Base-by-base conservation (phyloP, 768 basidiomycete species). In the Pholiota conissans region DNA sequence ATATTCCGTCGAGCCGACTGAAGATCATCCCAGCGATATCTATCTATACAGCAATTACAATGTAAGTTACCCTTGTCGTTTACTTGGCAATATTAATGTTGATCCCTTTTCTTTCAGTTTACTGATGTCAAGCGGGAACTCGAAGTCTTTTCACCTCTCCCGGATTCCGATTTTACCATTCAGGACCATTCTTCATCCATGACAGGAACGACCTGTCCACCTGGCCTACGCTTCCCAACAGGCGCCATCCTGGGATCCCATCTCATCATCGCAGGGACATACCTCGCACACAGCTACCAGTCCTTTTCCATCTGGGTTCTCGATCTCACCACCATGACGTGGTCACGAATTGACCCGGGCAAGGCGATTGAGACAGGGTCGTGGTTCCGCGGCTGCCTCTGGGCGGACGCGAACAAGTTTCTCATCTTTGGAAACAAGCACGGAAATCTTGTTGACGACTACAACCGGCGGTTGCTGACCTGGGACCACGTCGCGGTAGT, bases 231-330 rank as follows among this genome's bases (percentile, higher is more conserved):
- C 8, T 99, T 99, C 76, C 96, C 96, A 5, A 91, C 94, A 0
- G 96, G 95, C 18, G 93, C 93, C 29, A 87, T 98, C 59, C 76
- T 97, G 6, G 97, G 95, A 28, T 86, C 86, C 29, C 87, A 94
- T 70, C 84, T 99, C 69, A 90, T 99, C 71, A 88, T 98, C 52
- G 94, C 93, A 8, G 96, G 96, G 28, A 96, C 94, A 18, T 97
- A 97, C 68, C 88, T 99, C 57, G 93, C 95, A 0, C 91, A 95
- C 67, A 89, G 90, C 39, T 92, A 91, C 64, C 95, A 96, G 67
- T 93, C 92, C 26, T 99, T 95, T 72, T 95, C 94, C 9, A 90
- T 98, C 57, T 99, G 95, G 95, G 91, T 92, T 0, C 85, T 99
- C 45, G 91, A 99, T 69, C 80, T 98, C 24, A 72, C 82, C 49